Evolutionary conservation across 306 rosid species (phyloP).

Genomic region (Benincasa hispida): DNA sequence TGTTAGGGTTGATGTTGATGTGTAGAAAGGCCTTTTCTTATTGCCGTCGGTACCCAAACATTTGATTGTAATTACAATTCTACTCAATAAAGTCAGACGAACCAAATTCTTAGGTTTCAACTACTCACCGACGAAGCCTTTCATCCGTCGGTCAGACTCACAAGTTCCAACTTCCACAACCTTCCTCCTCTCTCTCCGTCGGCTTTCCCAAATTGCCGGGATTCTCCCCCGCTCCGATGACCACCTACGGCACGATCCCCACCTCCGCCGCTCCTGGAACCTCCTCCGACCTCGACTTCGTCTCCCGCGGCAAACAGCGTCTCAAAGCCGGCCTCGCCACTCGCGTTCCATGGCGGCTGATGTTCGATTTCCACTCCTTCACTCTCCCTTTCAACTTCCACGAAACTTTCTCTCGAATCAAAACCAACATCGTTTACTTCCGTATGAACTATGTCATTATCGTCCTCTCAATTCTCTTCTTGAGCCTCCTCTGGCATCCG

Average conservation of each 20-base stretch:
- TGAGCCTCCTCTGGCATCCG: conserved; percentile 80
- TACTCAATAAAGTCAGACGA: background rate
- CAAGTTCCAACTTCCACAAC: background rate
- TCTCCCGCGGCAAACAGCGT: conserved; percentile 54
- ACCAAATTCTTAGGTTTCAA: background rate
- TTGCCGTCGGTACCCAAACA: background rate
- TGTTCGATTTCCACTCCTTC: conserved; percentile 45
- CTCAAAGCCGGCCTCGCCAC: conserved; percentile 56
- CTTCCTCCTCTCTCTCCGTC: background rate
- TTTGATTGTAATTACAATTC: background rate
- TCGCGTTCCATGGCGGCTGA: conserved; percentile 66
- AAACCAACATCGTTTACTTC: conserved; percentile 39
- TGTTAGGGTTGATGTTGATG: too few relatives aligned
- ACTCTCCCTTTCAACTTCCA: conserved; percentile 17
- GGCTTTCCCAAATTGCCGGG: background rate
- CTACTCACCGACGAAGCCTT: background rate
- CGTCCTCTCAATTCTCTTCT: conserved; percentile 39
- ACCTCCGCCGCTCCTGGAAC: conserved; percentile 31
- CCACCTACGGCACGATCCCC: conserved; percentile 79
- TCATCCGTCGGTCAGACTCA: background rate
- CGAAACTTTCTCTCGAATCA: conserved; percentile 24
- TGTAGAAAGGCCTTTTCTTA: too few relatives aligned
- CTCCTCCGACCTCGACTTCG: conserved; percentile 30
- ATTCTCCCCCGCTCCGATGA: conserved; percentile 20
- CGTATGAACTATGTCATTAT: conserved; percentile 64